Evolutionary conservation across 2,329 filamentous ascomycete genomes (phyloP).

Genomic region (Escovopsis sp.): DNA sequence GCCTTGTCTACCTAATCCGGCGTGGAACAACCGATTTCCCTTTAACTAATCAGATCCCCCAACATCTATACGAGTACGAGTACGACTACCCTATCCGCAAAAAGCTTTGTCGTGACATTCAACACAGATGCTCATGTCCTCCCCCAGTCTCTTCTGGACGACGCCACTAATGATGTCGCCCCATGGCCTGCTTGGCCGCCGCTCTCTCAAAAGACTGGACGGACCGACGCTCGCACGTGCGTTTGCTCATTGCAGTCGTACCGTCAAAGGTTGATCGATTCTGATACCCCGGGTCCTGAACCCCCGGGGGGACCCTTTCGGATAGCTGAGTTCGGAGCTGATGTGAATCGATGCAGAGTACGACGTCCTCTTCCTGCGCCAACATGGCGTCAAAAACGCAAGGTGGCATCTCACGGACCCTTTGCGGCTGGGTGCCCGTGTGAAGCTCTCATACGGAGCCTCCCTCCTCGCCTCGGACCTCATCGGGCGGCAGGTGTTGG

Average conservation of each 20-base stretch:
- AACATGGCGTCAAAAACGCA: conserved; percentile 20
- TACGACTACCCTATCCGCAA: too few species aligned
- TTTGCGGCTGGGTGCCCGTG: conserved; percentile 15
- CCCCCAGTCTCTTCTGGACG: too few species aligned
- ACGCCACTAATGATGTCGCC: not conserved
- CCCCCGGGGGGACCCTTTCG: too few species aligned
- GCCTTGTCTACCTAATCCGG: too few species aligned
- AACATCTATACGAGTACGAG: too few species aligned
- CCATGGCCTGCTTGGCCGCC: not conserved
- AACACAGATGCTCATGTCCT: too few species aligned
- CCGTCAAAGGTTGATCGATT: conserved; percentile 11
- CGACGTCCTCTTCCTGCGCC: conserved; percentile 26
- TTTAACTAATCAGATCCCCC: too few species aligned
- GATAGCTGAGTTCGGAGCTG: too few species aligned
- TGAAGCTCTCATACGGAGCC: conserved; percentile 30
- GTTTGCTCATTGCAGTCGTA: conserved; percentile 9
- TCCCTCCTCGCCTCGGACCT: conserved; percentile 37
- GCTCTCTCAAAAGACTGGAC: not conserved
- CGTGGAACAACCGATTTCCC: too few species aligned
- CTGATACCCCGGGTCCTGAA: too few species aligned
- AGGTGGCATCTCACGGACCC: conserved; percentile 25
- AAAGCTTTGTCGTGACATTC: too few species aligned
- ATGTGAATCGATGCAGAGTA: conserved; percentile 16
- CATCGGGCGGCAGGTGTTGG: conserved; percentile 47
- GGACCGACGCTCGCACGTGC: too few species aligned